phyloP scores from a whole-genome alignment of 768 basidiomycete species.

The Solioccasus polychromus region DNA sequence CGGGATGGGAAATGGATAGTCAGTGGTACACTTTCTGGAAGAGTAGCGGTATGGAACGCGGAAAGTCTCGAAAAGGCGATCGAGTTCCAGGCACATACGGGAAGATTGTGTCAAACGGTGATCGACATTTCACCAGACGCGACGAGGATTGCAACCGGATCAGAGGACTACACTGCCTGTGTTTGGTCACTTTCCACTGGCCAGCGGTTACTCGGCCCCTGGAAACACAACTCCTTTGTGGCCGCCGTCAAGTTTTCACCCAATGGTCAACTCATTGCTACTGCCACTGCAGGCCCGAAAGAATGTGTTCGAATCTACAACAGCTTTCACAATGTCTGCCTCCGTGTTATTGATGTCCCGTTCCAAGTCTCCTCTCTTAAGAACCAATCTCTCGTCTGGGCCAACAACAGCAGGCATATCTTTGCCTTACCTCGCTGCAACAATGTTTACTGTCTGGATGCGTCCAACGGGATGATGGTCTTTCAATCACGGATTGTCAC shows the following conservation, averaged over 20 bases:
- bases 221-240: no score
- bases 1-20: no score
- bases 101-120: background rate
- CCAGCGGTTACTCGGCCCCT: background rate
- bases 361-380: slow-evolving; percentile 1
- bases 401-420: slow-evolving; percentile 3
- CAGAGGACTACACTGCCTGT: no score
- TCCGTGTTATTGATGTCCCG: background rate
- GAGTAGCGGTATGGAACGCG: background rate
- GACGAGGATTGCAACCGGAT: no score
- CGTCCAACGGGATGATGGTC: background rate
- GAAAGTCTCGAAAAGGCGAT: background rate
- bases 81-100: background rate
- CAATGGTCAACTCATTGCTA: slow-evolving; percentile 5
- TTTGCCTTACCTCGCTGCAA: slow-evolving; percentile 4
- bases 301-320: slow-evolving; percentile 4
- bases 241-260: slow-evolving; percentile 12
- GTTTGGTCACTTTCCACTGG: no score
- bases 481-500: slow-evolving; percentile 2
- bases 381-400: slow-evolving; percentile 14
- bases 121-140: background rate
- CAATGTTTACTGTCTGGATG: slow-evolving; percentile 3
- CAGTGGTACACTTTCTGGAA: background rate
- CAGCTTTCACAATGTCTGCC: no score
- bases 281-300: slow-evolving; percentile 2